Conservation (phyloP, 352 stramenopile genomes). For the Phytophthora agathidicida region DNA sequence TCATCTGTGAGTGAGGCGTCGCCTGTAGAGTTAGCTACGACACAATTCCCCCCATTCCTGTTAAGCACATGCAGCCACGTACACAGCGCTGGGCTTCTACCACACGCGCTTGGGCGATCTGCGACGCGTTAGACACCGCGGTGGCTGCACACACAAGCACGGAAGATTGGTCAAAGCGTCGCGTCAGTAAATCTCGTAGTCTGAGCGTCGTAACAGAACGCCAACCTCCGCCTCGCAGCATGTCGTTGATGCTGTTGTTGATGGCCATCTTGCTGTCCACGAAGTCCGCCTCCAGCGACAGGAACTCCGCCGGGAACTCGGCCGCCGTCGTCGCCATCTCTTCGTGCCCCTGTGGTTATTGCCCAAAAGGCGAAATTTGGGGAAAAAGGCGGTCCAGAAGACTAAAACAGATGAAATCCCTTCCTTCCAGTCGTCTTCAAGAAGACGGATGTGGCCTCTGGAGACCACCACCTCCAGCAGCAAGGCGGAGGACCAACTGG, state of each 20-base stretch:
- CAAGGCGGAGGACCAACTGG: conserved; percentile 47
- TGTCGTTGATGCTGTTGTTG: conserved; percentile 78
- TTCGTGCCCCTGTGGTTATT: no score
- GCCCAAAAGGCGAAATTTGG: no score
- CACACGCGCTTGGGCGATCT: conserved; percentile 64
- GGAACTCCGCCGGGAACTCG: conserved; percentile 63
- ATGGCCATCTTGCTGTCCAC: conserved; percentile 84
- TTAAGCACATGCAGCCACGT: conserved; percentile 20
- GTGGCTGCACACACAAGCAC: conserved; percentile 20
- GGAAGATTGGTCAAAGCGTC: conserved; percentile 15
- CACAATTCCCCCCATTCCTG: no score
- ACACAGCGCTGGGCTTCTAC: conserved; percentile 80
- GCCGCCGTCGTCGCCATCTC: conserved; percentile 27
- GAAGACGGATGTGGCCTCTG: no score
- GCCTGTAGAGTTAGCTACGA: no score
- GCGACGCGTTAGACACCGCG: conserved; percentile 43
- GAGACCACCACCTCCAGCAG: conserved; percentile 28
- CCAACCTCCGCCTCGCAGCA: conserved; percentile 56
- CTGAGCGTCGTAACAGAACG: neutral
- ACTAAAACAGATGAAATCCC: no score
- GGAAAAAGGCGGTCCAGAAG: no score
- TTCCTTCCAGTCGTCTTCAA: no score
- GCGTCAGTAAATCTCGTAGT: neutral
- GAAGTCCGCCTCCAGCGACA: conserved; percentile 79
- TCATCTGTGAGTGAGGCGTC: conserved; percentile 58